A percentile compares a stretch with the other conserved stretches of the same genome.
These are phyloP conservation scores for Mycena albidolilacea DNA, from an alignment of 768 basidiomycete species.

Conservation along the genomic window DNA sequence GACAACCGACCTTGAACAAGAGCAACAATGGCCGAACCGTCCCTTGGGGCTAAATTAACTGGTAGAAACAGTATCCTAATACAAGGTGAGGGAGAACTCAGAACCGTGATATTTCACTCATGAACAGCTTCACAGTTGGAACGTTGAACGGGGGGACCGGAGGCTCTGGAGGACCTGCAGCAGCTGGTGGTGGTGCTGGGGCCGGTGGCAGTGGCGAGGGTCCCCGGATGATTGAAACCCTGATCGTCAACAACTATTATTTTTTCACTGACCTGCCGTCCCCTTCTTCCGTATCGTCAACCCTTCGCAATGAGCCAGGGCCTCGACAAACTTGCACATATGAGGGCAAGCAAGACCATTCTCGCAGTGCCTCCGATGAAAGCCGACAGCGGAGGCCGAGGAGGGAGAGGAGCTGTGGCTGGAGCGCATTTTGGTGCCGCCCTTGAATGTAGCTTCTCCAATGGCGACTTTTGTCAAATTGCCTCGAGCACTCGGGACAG, in stretches of 20 bases:
- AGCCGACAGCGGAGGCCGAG: background rate
- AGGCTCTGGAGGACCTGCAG: background rate
- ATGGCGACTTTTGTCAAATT: background rate
- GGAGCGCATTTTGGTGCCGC: background rate
- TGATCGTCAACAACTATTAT: background rate
- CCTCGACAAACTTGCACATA: background rate
- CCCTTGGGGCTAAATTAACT: background rate
- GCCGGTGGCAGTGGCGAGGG: background rate
- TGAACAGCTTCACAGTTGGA: background rate
- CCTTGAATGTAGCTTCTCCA: background rate
- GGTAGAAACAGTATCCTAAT: background rate
- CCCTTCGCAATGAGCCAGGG: background rate
- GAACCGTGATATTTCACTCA: background rate
- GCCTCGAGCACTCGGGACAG: background rate
- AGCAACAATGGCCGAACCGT: background rate
- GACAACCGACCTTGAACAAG: background rate
- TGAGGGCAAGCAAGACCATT: background rate
- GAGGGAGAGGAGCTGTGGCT: background rate
- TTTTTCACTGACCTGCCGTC: background rate
- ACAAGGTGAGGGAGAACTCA: background rate
- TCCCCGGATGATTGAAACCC: background rate
- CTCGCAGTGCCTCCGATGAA: background rate
- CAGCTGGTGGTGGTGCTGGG: background rate
- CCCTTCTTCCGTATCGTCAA: background rate
- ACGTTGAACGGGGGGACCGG: background rate